Evolutionary conservation across 345 rosid species (phyloP).

Genomic region (Microthlaspi erraticum): DNA sequence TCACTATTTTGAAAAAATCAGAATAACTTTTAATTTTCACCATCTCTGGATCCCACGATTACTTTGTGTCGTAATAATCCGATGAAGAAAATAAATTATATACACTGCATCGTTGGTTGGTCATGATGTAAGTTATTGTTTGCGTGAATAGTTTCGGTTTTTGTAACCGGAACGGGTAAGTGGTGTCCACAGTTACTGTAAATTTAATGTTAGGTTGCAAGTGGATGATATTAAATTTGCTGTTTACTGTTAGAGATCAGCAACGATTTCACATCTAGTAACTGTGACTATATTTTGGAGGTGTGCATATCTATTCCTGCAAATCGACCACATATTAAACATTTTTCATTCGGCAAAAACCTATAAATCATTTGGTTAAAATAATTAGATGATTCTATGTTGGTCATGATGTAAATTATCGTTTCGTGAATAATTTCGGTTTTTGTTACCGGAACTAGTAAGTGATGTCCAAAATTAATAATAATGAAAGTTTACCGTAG

Average conservation of each 20-base stretch:
- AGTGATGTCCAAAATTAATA: too few relatives aligned
- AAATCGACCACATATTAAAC: too few relatives aligned
- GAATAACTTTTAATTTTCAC: too few relatives aligned
- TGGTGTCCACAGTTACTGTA: not conserved
- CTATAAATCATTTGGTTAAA: too few relatives aligned
- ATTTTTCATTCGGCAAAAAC: too few relatives aligned
- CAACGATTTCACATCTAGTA: not conserved
- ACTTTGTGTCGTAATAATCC: not conserved
- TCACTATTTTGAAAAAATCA: not conserved
- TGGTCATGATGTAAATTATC: too few relatives aligned
- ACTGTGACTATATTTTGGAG: too few relatives aligned
- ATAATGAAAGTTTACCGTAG: too few relatives aligned
- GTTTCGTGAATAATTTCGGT: too few relatives aligned
- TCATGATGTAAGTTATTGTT: not conserved
- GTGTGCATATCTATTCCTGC: too few relatives aligned
- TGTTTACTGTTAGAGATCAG: not conserved
- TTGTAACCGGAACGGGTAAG: not conserved
- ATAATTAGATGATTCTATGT: too few relatives aligned
- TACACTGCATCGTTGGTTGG: slow-evolving; percentile 9
- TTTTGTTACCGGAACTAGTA: too few relatives aligned
- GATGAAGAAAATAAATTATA: slow-evolving; percentile 5
- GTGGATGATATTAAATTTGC: not conserved
- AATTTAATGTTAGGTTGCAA: not conserved
- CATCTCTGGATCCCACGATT: not conserved
- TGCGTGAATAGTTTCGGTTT: slow-evolving; percentile 10